A percentile compares a stretch with the other conserved stretches of the same genome.
Conservation (phyloP, 306 rosid species). For the Luffa acutangula region DNA sequence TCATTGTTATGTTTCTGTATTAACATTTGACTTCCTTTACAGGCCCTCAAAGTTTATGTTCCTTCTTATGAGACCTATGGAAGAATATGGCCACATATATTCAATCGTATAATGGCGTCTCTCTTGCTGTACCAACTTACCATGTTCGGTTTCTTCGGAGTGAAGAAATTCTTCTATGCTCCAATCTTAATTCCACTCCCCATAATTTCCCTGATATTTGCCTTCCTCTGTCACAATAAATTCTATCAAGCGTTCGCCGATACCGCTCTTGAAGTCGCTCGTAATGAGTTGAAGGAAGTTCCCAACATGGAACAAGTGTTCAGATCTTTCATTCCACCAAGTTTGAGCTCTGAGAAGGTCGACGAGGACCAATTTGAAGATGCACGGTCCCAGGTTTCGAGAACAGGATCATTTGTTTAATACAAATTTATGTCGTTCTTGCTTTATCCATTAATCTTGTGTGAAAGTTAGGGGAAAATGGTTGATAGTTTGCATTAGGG, state of each 20-base stretch:
- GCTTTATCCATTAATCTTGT: not conserved
- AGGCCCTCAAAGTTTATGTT: constrained; percentile 87
- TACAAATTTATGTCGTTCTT: too few species aligned
- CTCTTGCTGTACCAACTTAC: constrained; percentile 69
- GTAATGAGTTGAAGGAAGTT: constrained; percentile 30
- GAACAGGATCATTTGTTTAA: constrained; percentile 31
- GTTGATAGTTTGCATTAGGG: not conserved
- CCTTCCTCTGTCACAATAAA: constrained; percentile 38
- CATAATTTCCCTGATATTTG: constrained; percentile 39
- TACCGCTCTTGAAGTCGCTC: constrained; percentile 53
- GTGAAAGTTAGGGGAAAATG: not conserved
- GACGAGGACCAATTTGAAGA: constrained; percentile 64
- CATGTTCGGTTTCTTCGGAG: constrained; percentile 70
- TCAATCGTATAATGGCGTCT: constrained; percentile 55
- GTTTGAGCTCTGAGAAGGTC: constrained; percentile 61
- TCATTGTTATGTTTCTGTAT: not conserved
- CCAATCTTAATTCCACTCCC: constrained; percentile 56
- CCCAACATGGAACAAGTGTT: constrained; percentile 67
- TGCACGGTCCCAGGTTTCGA: constrained; percentile 54
- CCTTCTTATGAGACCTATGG: constrained; percentile 84
- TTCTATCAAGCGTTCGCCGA: constrained; percentile 50
- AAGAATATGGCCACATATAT: constrained; percentile 92
- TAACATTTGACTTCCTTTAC: constrained; percentile 15
- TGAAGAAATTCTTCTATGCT: constrained; percentile 36
- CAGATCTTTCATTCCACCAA: constrained; percentile 56